Conservation (phyloP, 1,139 yeast species). For the Zhuliangozyma blackwelliae region DNA sequence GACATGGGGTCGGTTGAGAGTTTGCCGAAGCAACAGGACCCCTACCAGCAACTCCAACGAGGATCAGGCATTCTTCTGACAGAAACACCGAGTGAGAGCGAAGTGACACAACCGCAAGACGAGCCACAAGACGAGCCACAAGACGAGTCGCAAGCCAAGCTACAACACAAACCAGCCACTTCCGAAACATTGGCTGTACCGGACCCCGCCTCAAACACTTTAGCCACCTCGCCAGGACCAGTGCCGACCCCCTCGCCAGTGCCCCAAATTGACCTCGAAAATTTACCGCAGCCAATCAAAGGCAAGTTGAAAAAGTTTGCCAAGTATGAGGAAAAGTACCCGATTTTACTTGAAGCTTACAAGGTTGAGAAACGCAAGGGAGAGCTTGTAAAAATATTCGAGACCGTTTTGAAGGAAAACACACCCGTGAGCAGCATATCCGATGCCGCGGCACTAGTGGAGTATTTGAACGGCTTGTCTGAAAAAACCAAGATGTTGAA, state of each 20-base stretch:
- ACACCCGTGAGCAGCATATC: slow-evolving; percentile 77
- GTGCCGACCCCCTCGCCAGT: neutral
- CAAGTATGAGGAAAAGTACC: slow-evolving; percentile 88
- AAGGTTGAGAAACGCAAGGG: slow-evolving; percentile 71
- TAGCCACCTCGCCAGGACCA: neutral
- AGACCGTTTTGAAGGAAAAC: slow-evolving; percentile 65
- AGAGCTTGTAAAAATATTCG: slow-evolving; percentile 61
- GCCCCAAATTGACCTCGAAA: slow-evolving; percentile 16
- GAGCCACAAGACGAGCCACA: slow-evolving; percentile 15
- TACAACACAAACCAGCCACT: too few species aligned
- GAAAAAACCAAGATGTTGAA: slow-evolving; percentile 58
- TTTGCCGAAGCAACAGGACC: slow-evolving; percentile 15
- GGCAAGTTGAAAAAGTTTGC: slow-evolving; percentile 70
- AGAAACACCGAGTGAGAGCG: slow-evolving; percentile 42
- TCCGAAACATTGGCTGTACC: too few species aligned
- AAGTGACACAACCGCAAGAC: slow-evolving; percentile 45
- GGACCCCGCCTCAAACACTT: slow-evolving; percentile 15
- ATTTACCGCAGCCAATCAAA: slow-evolving; percentile 52
- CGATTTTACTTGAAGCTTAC: slow-evolving; percentile 76
- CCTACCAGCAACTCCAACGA: slow-evolving; percentile 29
- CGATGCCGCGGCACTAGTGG: slow-evolving; percentile 67
- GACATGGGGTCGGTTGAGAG: slow-evolving; percentile 20
- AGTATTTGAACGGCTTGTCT: slow-evolving; percentile 61
- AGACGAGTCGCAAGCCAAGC: neutral
- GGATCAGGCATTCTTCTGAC: slow-evolving; percentile 29